Evolutionary conservation across 169 alveolate species (phyloP), one percentile per base, ranked within the genome.

Genomic region (Plasmodium chabaudi): DNA sequence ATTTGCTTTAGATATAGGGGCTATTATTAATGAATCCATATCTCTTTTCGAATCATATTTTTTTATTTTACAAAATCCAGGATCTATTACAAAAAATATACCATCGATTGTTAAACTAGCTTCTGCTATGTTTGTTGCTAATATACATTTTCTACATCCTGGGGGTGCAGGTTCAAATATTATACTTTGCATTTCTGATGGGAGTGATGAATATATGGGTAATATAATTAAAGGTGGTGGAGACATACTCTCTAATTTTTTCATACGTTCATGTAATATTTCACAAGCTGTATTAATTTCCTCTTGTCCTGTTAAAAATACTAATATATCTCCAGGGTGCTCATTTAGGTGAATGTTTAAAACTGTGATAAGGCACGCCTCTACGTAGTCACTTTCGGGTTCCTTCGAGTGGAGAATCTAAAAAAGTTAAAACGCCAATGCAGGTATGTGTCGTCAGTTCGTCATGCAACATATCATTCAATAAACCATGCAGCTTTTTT

Each of bases 21-120:
- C 98, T 49, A 98, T 98, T 9, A 97, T 96, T 71, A 99, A 95
- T 23, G 98, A 92, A 72, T 99, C 99, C 99, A 99, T 99, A 65
- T 99, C 99, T 25, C 99, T 92, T 93, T 98, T 98, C 9, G 99
- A 97, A 88, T 98, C 98, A 88, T 97, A 99, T 59, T 97, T 97
- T 92, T 98, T 99, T 46, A 98, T 95, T 93, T 98, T 99, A 21
- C 99, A 98, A 91, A 98, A 97, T 0, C 99, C 99, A 7, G 99
- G 99, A 89, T 99, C 99, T n/a, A 99, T 98, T 1, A 99, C 99
- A 88, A 97, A 99, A 93, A 96, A 98, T 60, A 99, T 99, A 53
- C 99, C 99, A 93, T 99, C 99, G 34, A 99, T 99, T n/a, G 99
- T 99, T 51, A 99, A 96, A 1, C 99, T 97, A 0, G 99, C 99